Base-by-base conservation (phyloP, 164 flowering plant genomes). In the Protea cynaroides region DNA sequence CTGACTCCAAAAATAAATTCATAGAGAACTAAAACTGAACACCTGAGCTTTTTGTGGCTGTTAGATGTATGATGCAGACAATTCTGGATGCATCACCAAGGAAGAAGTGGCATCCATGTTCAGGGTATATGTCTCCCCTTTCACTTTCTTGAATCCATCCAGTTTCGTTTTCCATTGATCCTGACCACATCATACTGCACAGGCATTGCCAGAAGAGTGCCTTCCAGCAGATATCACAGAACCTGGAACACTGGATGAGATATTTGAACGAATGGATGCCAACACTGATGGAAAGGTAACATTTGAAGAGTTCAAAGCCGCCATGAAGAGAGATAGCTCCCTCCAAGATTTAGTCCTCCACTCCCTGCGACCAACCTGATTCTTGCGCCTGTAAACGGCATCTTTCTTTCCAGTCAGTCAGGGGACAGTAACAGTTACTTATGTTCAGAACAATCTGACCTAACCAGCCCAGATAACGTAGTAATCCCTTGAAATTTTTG, bases 171-270 rank as follows among this genome's bases (percentile, higher is more conserved):
- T 65, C n/a, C 25, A 29, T 11, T 38, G 21, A 3, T 37, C 40
- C 22, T 57, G 37, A 4, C 1, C 34, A 53, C 14, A 49, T 23
- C 51, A 22, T n/a, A 10, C 58, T 63, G 52, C 59, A 67, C 82
- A 88, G 96, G 96, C 84, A n/a, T 80, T 88, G 75, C 96, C 96
- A 0, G 92, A 86, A 56, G 87, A 88, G 4, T 86, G 85, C 67
- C 84, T 86, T 36, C 88, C 91, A 40, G 46, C 46, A 12, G 86
- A 86, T 62, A 81, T 86, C 51, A 77, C 88, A 53, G 91, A 88
- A 72, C 90, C 90, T 0, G 88, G 96, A 18, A 88, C 86, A 65
- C 65, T 86, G 25, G 92, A 86, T 53, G 96, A 86, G 72, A 79
- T 86, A 71, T 88, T 86, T 51, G 91, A 84, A 15, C 70, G 53